A percentile compares a stretch with the other conserved stretches of the same genome.
phyloP scores from a whole-genome alignment of 768 basidiomycete species.

The Candolleomyces eurysporus region DNA sequence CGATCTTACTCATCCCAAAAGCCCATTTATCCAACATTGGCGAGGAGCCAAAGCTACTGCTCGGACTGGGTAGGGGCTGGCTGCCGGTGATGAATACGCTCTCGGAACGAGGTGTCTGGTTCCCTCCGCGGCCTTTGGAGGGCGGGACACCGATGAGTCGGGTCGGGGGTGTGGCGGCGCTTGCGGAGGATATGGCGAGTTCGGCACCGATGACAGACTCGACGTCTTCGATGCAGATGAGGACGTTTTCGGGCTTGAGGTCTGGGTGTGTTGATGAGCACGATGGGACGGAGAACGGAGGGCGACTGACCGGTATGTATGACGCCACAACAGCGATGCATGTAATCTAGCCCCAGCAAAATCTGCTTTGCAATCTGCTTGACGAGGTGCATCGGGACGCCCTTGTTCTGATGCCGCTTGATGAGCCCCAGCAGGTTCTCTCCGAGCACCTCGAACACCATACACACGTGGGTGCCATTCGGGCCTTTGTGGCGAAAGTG shows the following conservation, averaged over 20 bases:
- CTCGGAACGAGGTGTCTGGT: constrained; percentile 90
- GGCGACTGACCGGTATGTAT: constrained; percentile 79
- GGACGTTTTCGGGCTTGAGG: constrained; percentile 96
- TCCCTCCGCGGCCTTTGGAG: constrained; percentile 89
- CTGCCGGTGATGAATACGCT: constrained; percentile 82
- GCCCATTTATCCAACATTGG: constrained; percentile 82
- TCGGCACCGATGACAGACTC: constrained; percentile 89
- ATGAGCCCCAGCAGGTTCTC: constrained; percentile 95
- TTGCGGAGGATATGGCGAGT: constrained; percentile 47
- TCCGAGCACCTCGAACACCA: constrained; percentile 98
- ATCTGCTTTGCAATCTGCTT: constrained; percentile 98
- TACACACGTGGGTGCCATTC: constrained; percentile 97
- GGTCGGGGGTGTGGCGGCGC: constrained; percentile 48
- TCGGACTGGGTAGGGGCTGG: constrained; percentile 88
- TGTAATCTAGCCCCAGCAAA: constrained; percentile 92
- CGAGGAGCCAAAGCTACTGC: constrained; percentile 65
- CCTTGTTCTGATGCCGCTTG: constrained; percentile 97
- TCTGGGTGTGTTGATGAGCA: constrained; percentile 40
- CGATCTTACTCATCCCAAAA: constrained; percentile 93
- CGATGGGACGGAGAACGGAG: not conserved
- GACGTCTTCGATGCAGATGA: constrained; percentile 96
- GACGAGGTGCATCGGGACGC: constrained; percentile 89
- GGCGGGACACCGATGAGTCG: constrained; percentile 92
- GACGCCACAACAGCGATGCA: constrained; percentile 95
- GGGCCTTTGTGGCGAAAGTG: constrained; percentile 97